Evolutionary conservation across 2,329 filamentous ascomycete species (phyloP), one percentile per base, ranked within the genome.

Genomic region (Penicillium glabrum): DNA sequence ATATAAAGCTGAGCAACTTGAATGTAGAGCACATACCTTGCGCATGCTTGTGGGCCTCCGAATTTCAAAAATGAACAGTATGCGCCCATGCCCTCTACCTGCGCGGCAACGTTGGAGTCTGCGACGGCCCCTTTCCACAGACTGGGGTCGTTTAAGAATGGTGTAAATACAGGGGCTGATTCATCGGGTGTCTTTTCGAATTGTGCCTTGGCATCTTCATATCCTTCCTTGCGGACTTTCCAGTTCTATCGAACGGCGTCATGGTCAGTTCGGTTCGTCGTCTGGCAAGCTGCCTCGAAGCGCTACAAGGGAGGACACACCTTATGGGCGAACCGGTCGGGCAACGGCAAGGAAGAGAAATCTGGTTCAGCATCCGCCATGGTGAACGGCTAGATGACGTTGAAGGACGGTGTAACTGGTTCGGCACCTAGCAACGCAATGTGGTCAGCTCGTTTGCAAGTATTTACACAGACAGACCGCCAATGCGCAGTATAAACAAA

Each of bases 31-130:
- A 8, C 76, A 62, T 76, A 86, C 80, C 90, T 87, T 64, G 87
- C 81, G 68, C 89, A 90, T 56, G 89, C 88, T 65, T 96, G 89
- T 57, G 85, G 82, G 54, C 93, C 92, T 58, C 91, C 91, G 69
- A 89, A 96, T 71, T 98, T 93, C 56, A 99, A 82, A 72, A 98
- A 99, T 1, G 91, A 88, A 76, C 92, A 96, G 68, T 96, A 85
- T 37, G 93, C 89, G 47, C 85, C 87, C 47, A 99, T 85, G 60
- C 90, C 95, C 67, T 99, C 96, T 77, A 96, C 89, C 74, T 99
- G 95, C 33, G 96, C 95, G 19, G 93, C 95, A 57, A 99, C 95
- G 69, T 99, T 99, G 53, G 93, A 95, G 76, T 99, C 95, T 67
- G 88, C 87, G 7, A 95, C 93, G 1, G 93, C 95, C 35, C 87